Base-by-base conservation (phyloP, 495 filamentous ascomycete genomes). In the Acidomyces sp. region DNA sequence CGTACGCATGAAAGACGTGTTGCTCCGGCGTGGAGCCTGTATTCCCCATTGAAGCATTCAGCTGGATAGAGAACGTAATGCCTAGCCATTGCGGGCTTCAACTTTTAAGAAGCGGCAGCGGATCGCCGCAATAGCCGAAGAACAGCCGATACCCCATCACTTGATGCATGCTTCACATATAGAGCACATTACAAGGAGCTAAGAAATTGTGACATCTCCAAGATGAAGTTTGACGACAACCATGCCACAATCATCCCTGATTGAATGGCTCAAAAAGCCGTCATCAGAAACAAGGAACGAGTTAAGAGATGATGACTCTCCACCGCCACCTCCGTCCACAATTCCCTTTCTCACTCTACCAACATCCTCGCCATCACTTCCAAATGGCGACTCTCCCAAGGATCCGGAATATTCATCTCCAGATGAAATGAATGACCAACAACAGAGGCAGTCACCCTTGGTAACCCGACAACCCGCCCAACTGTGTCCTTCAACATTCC, bases 1-100 rank as follows among this genome's bases (percentile, higher is more conserved):
- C 59, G 37, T 51, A 64, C 61, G 59, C 41, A 19, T 45, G 44
- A 42, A 64, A 64, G 43, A 64, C 47, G 39, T 64, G 59, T 46
- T 59, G 55, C 45, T 44, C 38, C 43, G 16, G 54, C 45, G 34
- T 62, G 17, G 61, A 64, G 46, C 54, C 50, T 17, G 52, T 56
- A 35, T 48, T 52, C 11, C 61, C 61, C 61, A 64, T 64, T 43
- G 37, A 15, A 15, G 6, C n/a, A 32, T 22, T 25, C 38, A 23
- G 34, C 7, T 21, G 15, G 12, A 15, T 19, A 37, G 9, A 23
- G 6, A n/a, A n/a, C n/a, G n/a, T n/a, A n/a, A n/a, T n/a, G n/a
- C n/a, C n/a, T n/a, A n/a, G n/a, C 6, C 5, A 37, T 21, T 19
- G 15, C 20, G 12, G 7, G 5, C 7, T 9, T 37, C 15, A 39